Percentiles rank a stretch among this genome's conserved stretches.
Conservation (phyloP, 2,329 filamentous ascomycete genomes). For the Alternaria infectoria region DNA sequence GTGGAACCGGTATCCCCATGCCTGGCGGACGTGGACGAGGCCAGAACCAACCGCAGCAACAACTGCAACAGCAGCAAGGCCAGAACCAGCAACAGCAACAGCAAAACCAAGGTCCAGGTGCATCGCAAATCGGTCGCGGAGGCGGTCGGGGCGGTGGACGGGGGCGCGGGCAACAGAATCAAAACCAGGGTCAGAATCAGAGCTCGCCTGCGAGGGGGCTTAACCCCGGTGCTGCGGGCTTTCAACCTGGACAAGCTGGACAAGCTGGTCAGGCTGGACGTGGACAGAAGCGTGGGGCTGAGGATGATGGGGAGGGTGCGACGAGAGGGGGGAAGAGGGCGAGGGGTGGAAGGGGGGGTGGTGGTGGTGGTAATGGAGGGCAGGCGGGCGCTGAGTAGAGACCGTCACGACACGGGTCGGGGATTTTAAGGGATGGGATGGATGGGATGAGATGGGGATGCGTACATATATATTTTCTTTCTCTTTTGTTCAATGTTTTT, state of each 20-base stretch:
- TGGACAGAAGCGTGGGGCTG: constrained; percentile 43
- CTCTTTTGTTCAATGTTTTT: not conserved
- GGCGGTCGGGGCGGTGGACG: constrained; percentile 34
- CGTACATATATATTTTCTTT: not conserved
- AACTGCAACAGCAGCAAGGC: not conserved
- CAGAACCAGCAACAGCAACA: constrained; percentile 22
- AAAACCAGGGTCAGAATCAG: constrained; percentile 27
- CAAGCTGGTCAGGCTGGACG: constrained; percentile 26
- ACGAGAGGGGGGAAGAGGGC: constrained; percentile 40
- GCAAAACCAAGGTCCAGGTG: constrained; percentile 16
- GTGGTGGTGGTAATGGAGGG: constrained; percentile 10
- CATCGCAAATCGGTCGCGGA: constrained; percentile 37
- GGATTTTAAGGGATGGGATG: no score
- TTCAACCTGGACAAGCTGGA: constrained; percentile 40
- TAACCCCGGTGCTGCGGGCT: constrained; percentile 45
- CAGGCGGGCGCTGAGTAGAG: constrained; percentile 11
- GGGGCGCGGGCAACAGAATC: constrained; percentile 15
- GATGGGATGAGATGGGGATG: not conserved
- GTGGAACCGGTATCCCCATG: constrained; percentile 36
- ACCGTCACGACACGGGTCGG: no score
- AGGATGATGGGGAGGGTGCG: constrained; percentile 38
- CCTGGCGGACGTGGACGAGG: constrained; percentile 37
- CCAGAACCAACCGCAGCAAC: constrained; percentile 15
- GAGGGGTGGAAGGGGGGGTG: constrained; percentile 32
- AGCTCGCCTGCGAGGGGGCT: constrained; percentile 34